These are phyloP conservation scores for Pseudopithomyces chartarum DNA, from an alignment of 2,329 filamentous ascomycete genomes.

Conservation along the genomic window DNA sequence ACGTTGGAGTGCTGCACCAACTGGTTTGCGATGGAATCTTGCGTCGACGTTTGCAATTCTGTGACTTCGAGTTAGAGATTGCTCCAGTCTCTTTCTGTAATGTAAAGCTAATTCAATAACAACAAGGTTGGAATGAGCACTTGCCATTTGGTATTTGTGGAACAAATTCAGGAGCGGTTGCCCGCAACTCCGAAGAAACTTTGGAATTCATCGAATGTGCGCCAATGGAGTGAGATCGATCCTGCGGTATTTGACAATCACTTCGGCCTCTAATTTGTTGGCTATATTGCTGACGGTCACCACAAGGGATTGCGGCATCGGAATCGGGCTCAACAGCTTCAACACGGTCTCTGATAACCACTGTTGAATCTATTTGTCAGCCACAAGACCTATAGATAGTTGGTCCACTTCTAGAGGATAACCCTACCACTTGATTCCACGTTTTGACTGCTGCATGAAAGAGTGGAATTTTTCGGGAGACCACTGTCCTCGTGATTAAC, in stretches of 20 bases:
- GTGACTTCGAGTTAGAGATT: neutral
- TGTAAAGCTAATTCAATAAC: neutral
- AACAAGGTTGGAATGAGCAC: neutral
- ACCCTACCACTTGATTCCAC: constrained; percentile 20
- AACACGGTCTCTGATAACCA: neutral
- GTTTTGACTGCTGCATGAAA: constrained; percentile 21
- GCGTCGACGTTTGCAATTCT: neutral
- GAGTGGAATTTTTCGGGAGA: constrained; percentile 17
- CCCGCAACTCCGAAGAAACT: constrained; percentile 29
- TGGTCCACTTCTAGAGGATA: no score
- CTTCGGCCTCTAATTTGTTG: constrained; percentile 15
- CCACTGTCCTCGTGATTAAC: constrained; percentile 2
- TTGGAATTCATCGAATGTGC: constrained; percentile 22
- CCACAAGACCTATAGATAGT: neutral
- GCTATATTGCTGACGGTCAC: neutral
- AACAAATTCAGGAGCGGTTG: constrained; percentile 39
- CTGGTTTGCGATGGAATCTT: neutral
- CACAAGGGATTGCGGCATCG: neutral
- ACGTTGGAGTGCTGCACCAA: neutral
- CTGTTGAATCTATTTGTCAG: constrained; percentile 3
- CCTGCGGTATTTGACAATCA: constrained; percentile 10
- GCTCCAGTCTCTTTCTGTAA: neutral
- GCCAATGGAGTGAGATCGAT: constrained; percentile 10
- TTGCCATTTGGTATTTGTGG: constrained; percentile 17
- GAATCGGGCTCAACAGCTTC: neutral